Base-by-base conservation (phyloP, 2,329 filamentous ascomycete species). In the Cylindrodendrum hubeiense region DNA sequence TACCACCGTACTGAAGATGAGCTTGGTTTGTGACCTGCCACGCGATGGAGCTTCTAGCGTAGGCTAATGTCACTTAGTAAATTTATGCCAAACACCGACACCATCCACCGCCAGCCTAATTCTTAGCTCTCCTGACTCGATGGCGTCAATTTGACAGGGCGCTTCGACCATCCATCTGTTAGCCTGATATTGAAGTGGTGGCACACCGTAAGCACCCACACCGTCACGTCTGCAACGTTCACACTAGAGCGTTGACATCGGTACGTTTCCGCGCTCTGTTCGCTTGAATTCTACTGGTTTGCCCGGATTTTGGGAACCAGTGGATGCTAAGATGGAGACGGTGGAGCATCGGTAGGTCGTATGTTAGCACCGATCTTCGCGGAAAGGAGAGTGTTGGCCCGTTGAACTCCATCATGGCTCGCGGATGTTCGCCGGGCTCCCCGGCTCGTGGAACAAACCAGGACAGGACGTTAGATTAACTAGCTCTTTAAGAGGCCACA, bases 281-380 rank as follows among this genome's bases (percentile, higher is more conserved):
- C 22, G 2, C 17, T 13, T 13, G 8, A 12, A 44, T 50, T 56
- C 28, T 8, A 63, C 53, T 69, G 66, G 67, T n/a, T 58, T 50
- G 50, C 8, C 55, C 57, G n/a, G 28, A 13, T 28, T 65, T 64
- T 47, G 47, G 60, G 60, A 50, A 62, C 44, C 30, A 22, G 37
- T 33, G 47, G 28, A 55, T 53, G 46, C 39, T 5, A 46, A 37
- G 15, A 30, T 22, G 44, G 51, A n/a, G 51, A 46, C 47, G 43
- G 61, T 65, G 57, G 68, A 68, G 68, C 46, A 9, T 37, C 49
- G 33, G n/a, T 5, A 37, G 53, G 43, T 30, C 37, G 21, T 43
- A 24, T 44, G 26, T 55, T 52, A 33, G 46, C 30, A 44, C 60
- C 58, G 57, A 33, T 13, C 17, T 13, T 19, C 17, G 17, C 26